A percentile compares a stretch with the other conserved stretches of the same genome.
phyloP scores from a whole-genome alignment of 2,329 filamentous ascomycete species.

The Curvularia sp. region DNA sequence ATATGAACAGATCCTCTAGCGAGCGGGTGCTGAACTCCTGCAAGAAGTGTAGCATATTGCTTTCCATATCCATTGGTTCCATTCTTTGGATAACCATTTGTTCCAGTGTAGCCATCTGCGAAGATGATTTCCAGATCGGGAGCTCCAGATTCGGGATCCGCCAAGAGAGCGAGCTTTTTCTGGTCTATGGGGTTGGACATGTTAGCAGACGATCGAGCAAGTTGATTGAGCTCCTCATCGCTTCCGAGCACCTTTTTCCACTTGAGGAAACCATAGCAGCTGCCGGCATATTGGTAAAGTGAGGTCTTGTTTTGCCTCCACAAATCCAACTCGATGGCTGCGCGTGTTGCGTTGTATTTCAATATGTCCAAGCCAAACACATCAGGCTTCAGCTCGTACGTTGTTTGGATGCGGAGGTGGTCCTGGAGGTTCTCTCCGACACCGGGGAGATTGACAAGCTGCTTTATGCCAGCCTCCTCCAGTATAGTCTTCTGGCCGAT shows the following conservation, averaged over 20 bases:
- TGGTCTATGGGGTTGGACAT: conserved; percentile 21
- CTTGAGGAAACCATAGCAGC: conserved; percentile 52
- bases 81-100: conserved; percentile 39
- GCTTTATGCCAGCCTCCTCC: conserved; percentile 20
- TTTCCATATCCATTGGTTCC: conserved; percentile 32
- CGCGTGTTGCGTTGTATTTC: conserved; percentile 33
- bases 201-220: conserved; percentile 21
- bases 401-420: conserved; percentile 28
- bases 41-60: conserved; percentile 39
- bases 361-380: conserved; percentile 27
- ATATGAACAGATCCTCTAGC: conserved; percentile 33
- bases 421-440: conserved; percentile 38
- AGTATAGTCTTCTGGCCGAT: conserved; percentile 25
- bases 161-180: conserved; percentile 43
- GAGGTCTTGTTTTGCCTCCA: conserved; percentile 41
- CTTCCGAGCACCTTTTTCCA: conserved; percentile 51
- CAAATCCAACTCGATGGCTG: conserved; percentile 51
- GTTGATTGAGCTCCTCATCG: conserved; percentile 14
- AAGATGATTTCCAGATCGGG: conserved; percentile 55
- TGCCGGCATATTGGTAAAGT: conserved; percentile 51
- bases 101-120: conserved; percentile 54
- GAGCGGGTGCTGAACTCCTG: conserved; percentile 42
- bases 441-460: conserved; percentile 24
- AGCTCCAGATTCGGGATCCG: conserved; percentile 33
- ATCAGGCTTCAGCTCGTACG: conserved; percentile 28